Evolutionary conservation across 768 basidiomycete species (phyloP).

Genomic region (Tylopilus sp.): DNA sequence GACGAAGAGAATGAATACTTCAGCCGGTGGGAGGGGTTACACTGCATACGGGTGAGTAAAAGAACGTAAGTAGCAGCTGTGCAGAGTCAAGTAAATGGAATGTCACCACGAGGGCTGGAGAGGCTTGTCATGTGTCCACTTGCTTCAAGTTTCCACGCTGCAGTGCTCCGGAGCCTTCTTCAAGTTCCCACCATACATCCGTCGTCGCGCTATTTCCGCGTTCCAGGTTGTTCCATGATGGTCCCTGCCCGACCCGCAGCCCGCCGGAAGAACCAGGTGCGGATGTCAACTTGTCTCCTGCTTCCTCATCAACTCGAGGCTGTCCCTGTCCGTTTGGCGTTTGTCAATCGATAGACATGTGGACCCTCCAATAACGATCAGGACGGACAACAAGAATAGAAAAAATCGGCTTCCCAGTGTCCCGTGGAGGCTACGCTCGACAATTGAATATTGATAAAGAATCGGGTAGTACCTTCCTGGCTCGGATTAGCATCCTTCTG

Average conservation of each 20-base stretch:
- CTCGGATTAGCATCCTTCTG: background rate
- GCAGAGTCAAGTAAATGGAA: too few species aligned
- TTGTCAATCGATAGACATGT: background rate
- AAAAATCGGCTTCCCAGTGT: too few species aligned
- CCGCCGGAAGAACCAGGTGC: background rate
- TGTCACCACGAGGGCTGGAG: too few species aligned
- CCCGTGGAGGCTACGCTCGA: background rate
- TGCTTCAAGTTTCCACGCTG: background rate
- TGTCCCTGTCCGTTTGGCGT: background rate
- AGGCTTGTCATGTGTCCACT: too few species aligned
- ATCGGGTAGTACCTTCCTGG: background rate
- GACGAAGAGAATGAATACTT: too few species aligned
- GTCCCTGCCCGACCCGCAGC: background rate
- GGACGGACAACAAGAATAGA: background rate
- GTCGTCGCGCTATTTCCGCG: background rate
- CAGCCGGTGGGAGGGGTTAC: too few species aligned
- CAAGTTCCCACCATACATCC: background rate
- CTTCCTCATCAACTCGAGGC: background rate
- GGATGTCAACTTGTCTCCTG: background rate
- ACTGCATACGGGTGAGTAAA: too few species aligned
- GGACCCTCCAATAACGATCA: background rate
- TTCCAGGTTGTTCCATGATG: background rate
- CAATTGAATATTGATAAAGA: conserved; percentile 1
- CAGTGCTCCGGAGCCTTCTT: background rate
- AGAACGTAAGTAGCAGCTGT: too few species aligned